phyloP scores from a whole-genome alignment of 345 rosid species.

The Melaleuca alternifolia region DNA sequence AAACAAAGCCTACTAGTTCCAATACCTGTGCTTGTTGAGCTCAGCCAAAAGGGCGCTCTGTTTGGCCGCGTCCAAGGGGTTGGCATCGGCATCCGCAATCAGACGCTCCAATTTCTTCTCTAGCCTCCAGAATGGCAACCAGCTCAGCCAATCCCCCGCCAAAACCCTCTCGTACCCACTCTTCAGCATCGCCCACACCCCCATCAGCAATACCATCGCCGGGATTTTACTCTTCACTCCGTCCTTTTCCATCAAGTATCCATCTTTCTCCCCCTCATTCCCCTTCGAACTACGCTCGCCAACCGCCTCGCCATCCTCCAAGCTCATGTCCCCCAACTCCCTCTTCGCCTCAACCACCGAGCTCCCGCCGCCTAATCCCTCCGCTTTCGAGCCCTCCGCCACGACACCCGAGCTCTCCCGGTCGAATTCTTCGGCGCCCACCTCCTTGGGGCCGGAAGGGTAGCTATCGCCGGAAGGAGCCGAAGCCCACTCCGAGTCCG shows the following conservation, averaged over 20 bases:
- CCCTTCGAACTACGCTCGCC: conserved; percentile 6
- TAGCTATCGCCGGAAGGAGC: neutral
- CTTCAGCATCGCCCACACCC: conserved; percentile 48
- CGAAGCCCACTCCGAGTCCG: conserved; percentile 24
- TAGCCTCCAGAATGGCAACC: conserved; percentile 72
- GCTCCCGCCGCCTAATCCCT: neutral
- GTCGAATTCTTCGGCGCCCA: neutral
- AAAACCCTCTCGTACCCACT: conserved; percentile 33
- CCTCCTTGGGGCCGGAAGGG: neutral
- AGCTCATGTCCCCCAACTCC: neutral
- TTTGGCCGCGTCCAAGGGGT: conserved; percentile 63
- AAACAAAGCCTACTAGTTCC: neutral
- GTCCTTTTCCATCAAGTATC: conserved; percentile 8
- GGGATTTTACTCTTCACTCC: conserved; percentile 23
- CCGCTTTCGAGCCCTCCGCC: conserved; percentile 1
- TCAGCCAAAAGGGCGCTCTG: conserved; percentile 67
- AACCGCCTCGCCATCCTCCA: neutral
- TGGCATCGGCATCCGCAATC: conserved; percentile 71
- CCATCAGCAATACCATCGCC: conserved; percentile 45
- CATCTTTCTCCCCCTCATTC: neutral
- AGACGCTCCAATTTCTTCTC: conserved; percentile 67
- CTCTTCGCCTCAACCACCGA: conserved; percentile 4
- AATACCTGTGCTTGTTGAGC: conserved; percentile 78
- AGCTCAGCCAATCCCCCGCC: conserved; percentile 53
- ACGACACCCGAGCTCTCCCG: neutral